These are phyloP conservation scores for Clitopilus passeckerianus DNA, from an alignment of 768 basidiomycete species.

Conservation along the genomic window DNA sequence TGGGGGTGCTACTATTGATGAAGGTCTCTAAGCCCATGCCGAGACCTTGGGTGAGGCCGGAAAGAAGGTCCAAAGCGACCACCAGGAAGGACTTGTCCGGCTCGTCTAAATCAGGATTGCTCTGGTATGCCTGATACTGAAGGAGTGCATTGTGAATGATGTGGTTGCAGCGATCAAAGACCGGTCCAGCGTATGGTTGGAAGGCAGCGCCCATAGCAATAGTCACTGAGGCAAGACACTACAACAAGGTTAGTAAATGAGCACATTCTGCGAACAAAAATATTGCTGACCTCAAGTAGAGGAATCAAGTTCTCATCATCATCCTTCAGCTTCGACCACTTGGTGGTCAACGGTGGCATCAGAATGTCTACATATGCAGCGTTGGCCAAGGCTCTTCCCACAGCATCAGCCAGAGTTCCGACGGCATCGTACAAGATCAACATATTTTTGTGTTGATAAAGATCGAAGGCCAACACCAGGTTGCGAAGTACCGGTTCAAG, in stretches of 20 bases:
- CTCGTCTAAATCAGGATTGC: conserved; percentile 88
- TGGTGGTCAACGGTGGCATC: conserved; percentile 89
- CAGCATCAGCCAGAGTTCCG: conserved; percentile 95
- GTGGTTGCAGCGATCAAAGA: conserved; percentile 87
- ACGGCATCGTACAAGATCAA: conserved; percentile 98
- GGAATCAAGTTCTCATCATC: conserved; percentile 93
- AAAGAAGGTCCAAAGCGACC: conserved; percentile 94
- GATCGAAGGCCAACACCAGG: conserved; percentile 92
- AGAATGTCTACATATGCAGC: conserved; percentile 87
- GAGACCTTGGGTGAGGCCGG: conserved; percentile 93
- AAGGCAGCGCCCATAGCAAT: conserved; percentile 93
- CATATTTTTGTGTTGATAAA: conserved; percentile 99
- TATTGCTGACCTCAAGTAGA: conserved; percentile 74
- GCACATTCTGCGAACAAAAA: background rate
- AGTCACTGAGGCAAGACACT: conserved; percentile 97
- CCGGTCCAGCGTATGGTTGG: conserved; percentile 80
- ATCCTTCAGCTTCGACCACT: conserved; percentile 89
- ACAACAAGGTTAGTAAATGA: background rate
- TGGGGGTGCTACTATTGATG: conserved; percentile 67
- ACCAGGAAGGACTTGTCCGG: conserved; percentile 98
- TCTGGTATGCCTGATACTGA: conserved; percentile 83
- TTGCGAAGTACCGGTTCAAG: conserved; percentile 94
- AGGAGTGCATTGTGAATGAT: conserved; percentile 82
- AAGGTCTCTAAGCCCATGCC: conserved; percentile 72
- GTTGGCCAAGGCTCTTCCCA: conserved; percentile 83